These are phyloP conservation scores for Teratosphaeria viscida DNA, from an alignment of 2,329 filamentous ascomycete species.

Conservation along the genomic window DNA sequence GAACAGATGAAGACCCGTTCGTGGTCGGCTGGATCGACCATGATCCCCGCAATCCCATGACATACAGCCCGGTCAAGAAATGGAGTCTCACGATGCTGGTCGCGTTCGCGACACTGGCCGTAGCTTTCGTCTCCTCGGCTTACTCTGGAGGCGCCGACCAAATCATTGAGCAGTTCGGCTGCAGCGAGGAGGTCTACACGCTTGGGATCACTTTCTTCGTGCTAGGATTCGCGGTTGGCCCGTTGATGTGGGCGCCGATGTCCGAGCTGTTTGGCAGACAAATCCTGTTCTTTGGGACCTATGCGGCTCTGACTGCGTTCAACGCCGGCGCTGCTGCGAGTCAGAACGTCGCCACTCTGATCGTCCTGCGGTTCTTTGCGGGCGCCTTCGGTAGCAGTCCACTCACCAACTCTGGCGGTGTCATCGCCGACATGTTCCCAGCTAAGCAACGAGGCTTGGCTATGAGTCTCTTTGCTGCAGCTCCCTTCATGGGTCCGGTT, in stretches of 20 bases:
- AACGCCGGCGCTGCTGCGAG: constrained; percentile 34
- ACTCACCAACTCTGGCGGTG: constrained; percentile 37
- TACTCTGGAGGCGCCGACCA: constrained; percentile 49
- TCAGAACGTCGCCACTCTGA: constrained; percentile 34
- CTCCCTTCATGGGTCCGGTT: constrained; percentile 54
- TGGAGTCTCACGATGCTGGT: constrained; percentile 56
- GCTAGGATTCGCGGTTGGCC: constrained; percentile 43
- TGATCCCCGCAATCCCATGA: constrained; percentile 58
- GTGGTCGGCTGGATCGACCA: constrained; percentile 55
- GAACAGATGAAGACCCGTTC: constrained; percentile 58
- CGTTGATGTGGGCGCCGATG: constrained; percentile 52
- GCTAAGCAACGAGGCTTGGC: constrained; percentile 38
- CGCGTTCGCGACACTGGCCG: constrained; percentile 55
- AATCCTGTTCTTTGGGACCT: constrained; percentile 28
- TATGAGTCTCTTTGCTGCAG: constrained; percentile 53
- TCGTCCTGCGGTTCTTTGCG: constrained; percentile 37
- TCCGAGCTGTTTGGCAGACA: constrained; percentile 49
- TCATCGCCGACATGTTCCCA: constrained; percentile 37
- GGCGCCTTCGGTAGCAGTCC: constrained; percentile 35
- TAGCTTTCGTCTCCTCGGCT: constrained; percentile 60
- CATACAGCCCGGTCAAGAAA: constrained; percentile 47
- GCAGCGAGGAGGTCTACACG: constrained; percentile 44
- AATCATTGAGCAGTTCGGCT: constrained; percentile 46
- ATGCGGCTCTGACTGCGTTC: constrained; percentile 29
- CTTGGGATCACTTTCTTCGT: constrained; percentile 57